Conservation (phyloP, 2,329 filamentous ascomycete genomes). For the Cercospora berteroae region DNA sequence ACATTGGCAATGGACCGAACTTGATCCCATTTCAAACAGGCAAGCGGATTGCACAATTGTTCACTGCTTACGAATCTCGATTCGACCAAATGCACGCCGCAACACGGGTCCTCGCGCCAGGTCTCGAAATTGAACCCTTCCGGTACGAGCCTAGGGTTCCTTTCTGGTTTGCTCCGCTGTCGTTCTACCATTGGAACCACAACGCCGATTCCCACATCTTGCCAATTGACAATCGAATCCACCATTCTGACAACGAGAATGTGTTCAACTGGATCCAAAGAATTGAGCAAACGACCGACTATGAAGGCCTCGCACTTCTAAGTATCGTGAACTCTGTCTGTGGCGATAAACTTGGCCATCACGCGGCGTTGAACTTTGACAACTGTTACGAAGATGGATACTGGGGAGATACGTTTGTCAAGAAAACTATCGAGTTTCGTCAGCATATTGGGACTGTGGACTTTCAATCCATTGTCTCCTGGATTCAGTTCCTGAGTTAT, state of each 20-base stretch:
- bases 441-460: conserved; percentile 11
- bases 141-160: not conserved
- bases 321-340: not conserved
- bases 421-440: conserved; percentile 11
- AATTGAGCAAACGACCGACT: not conserved
- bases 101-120: not conserved
- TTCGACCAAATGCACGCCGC: conserved; percentile 8
- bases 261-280: conserved; percentile 7
- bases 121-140: not conserved
- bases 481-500: not conserved
- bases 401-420: not conserved
- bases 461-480: not conserved
- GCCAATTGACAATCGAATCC: not conserved
- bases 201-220: not conserved
- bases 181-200: conserved; percentile 3
- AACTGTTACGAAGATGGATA: not conserved
- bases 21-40: not conserved
- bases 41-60: conserved; percentile 4
- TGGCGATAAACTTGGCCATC: not conserved
- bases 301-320: not conserved
- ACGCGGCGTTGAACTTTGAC: conserved; percentile 5
- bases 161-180: conserved; percentile 4
- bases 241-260: not conserved
- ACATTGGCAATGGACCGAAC: not conserved
- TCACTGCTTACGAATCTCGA: conserved; percentile 8